phyloP scores from a whole-genome alignment of 192 early-diverging fungal genomes.

The Coemansia sp. region DNA sequence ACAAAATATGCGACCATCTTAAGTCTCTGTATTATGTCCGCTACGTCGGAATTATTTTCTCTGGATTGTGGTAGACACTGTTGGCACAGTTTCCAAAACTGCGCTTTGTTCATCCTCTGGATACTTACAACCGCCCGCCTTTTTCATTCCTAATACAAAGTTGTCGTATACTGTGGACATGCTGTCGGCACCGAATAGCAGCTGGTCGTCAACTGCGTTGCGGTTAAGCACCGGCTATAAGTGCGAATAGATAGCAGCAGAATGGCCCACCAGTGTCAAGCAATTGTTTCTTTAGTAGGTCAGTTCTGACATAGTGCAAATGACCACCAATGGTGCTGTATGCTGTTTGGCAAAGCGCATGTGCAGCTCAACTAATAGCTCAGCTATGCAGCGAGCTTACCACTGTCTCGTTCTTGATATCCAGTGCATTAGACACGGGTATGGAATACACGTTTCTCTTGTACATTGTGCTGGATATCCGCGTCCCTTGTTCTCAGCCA shows the following conservation, averaged over 20 bases:
- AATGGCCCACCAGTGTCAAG: too few relatives aligned
- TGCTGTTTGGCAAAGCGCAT: neutral
- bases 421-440: conserved; percentile 43
- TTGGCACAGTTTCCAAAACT: too few relatives aligned
- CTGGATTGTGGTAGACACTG: too few relatives aligned
- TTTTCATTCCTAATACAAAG: conserved; percentile 68
- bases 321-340: too few relatives aligned
- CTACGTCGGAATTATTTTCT: too few relatives aligned
- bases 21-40: too few relatives aligned
- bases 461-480: conserved; percentile 17
- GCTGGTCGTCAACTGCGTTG: conserved; percentile 37
- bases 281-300: too few relatives aligned
- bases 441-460: conserved; percentile 39
- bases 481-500: neutral
- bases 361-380: neutral
- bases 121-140: conserved; percentile 59
- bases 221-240: conserved; percentile 50
- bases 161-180: conserved; percentile 73
- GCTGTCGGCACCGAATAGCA: conserved; percentile 58
- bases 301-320: too few relatives aligned
- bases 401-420: conserved; percentile 43
- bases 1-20: neutral
- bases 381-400: conserved; percentile 22
- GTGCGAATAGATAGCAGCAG: neutral
- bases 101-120: neutral